phyloP scores from a whole-genome alignment of 306 rosid species.

The Pyrus betulifolia region DNA sequence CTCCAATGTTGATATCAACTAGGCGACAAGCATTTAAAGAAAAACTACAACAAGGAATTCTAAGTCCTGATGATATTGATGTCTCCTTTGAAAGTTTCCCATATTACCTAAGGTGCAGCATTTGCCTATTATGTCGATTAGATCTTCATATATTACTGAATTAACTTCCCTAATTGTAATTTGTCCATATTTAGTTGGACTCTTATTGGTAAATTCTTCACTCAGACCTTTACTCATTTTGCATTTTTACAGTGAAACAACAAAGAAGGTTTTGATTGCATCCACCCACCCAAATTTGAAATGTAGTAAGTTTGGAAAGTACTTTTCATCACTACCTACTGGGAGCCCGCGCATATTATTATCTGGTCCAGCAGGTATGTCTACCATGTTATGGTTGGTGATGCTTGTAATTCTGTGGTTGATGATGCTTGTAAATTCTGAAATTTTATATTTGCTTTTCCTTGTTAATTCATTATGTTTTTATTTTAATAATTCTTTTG shows the following conservation, averaged over 20 bases:
- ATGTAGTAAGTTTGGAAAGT: conserved; percentile 59
- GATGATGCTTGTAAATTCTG: too few species aligned
- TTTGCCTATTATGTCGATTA: background rate
- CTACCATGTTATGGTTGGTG: background rate
- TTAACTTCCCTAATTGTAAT: background rate
- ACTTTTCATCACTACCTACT: conserved; percentile 63
- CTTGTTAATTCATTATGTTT: conserved; percentile 1
- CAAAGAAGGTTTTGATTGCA: conserved; percentile 65
- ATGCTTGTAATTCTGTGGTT: background rate
- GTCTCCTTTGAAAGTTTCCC: conserved; percentile 85
- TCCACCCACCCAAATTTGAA: conserved; percentile 77
- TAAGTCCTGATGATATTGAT: conserved; percentile 51
- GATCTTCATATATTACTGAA: background rate
- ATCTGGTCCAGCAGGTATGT: conserved; percentile 89
- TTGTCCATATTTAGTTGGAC: background rate
- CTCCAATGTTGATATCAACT: conserved; percentile 46
- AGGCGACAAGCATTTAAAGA: conserved; percentile 70
- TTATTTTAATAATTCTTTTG: conserved; percentile 10
- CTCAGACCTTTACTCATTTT: background rate
- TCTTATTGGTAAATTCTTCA: background rate
- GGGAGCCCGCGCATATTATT: conserved; percentile 71
- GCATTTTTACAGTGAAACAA: conserved; percentile 66
- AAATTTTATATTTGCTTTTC: background rate
- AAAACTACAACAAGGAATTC: conserved; percentile 55
- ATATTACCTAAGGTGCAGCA: conserved; percentile 71